phyloP scores from a whole-genome alignment of 495 filamentous ascomycete genomes.

The Hypoxylon intermedium region DNA sequence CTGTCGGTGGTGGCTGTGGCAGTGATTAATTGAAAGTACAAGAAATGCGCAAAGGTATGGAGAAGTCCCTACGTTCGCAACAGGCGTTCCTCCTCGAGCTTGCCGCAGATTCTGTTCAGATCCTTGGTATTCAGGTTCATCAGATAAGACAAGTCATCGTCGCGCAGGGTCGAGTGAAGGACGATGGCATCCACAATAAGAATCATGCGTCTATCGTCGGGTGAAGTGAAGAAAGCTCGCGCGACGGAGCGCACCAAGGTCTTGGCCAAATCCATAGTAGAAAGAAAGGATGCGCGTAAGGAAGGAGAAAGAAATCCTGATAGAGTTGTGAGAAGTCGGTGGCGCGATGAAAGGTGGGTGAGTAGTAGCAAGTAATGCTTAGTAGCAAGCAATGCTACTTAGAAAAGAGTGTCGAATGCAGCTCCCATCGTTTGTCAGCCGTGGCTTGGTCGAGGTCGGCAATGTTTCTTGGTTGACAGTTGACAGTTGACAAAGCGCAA shows the following conservation, averaged over 20 bases:
- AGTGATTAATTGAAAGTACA: slow-evolving; percentile 15
- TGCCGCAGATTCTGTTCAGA: slow-evolving; percentile 83
- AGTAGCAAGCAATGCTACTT: too few relatives aligned
- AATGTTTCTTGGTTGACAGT: too few relatives aligned
- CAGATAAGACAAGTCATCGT: slow-evolving; percentile 84
- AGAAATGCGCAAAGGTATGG: slow-evolving; percentile 7
- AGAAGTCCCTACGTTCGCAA: slow-evolving; percentile 70
- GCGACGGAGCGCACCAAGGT: slow-evolving; percentile 85
- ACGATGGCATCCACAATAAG: slow-evolving; percentile 91
- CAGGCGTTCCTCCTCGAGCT: slow-evolving; percentile 83
- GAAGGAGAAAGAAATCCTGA: not conserved
- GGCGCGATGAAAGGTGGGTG: too few relatives aligned
- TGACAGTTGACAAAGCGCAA: too few relatives aligned
- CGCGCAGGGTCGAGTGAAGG: slow-evolving; percentile 85
- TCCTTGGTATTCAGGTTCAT: slow-evolving; percentile 89
- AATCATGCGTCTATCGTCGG: slow-evolving; percentile 75
- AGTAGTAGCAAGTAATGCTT: too few relatives aligned
- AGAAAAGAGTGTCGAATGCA: too few relatives aligned
- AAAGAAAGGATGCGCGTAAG: not conserved
- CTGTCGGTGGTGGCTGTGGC: slow-evolving; percentile 71
- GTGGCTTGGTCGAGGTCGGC: too few relatives aligned
- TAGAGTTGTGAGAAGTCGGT: too few relatives aligned
- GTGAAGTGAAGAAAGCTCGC: slow-evolving; percentile 79
- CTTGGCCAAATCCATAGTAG: slow-evolving; percentile 81
- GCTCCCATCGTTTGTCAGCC: too few relatives aligned